phyloP scores from a whole-genome alignment of 2,329 filamentous ascomycete species.

The Penicillium expansum region DNA sequence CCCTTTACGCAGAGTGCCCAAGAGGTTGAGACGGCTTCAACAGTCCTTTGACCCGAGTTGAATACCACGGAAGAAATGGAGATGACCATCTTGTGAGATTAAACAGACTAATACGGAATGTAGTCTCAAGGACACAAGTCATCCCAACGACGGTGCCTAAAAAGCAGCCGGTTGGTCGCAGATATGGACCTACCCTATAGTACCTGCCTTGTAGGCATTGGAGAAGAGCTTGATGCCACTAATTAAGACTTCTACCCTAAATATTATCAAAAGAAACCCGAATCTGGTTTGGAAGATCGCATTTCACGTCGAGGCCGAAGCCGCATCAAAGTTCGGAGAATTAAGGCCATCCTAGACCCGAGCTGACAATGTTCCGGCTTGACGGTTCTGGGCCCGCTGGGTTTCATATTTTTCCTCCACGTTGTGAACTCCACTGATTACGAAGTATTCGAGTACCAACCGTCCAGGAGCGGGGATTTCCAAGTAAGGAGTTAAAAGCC shows the following conservation, averaged over 20 bases:
- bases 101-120: no score
- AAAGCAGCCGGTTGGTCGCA: neutral
- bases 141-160: neutral
- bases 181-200: neutral
- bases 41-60: neutral
- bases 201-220: neutral
- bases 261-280: neutral
- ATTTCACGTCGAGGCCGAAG: neutral
- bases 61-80: neutral
- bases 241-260: neutral
- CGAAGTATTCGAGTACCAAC: neutral
- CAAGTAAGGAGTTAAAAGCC: conserved; percentile 4
- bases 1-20: neutral
- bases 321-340: neutral
- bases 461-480: neutral
- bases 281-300: neutral
- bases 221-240: neutral
- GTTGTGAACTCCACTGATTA: neutral
- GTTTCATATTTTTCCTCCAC: neutral
- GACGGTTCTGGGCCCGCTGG: neutral
- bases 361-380: neutral
- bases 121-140: neutral
- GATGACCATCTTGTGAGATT: neutral
- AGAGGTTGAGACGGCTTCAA: neutral
- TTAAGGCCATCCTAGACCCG: neutral